Evolutionary conservation across 129 eudicot genomes (phyloP).

Genomic region (Smallanthus sonchifolius): DNA sequence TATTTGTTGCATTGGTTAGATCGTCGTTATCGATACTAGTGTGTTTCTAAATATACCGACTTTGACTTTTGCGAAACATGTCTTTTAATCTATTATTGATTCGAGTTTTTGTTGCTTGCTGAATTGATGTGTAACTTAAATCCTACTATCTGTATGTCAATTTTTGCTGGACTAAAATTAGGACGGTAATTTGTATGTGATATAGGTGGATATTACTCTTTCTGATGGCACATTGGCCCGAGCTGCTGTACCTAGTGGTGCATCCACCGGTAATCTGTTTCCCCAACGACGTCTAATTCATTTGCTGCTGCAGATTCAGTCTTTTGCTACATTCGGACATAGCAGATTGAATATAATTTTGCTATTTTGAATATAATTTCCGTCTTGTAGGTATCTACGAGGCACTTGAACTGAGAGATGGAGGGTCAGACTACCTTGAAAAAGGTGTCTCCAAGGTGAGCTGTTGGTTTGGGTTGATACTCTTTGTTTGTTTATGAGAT

Average conservation of each 20-base stretch:
- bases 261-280: constrained; percentile 82
- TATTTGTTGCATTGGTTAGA: background rate
- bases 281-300: background rate
- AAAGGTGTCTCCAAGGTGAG: constrained; percentile 93
- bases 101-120: constrained; percentile 1
- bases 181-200: background rate
- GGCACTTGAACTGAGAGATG: constrained; percentile 96
- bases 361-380: too few relatives aligned
- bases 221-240: constrained; percentile 63
- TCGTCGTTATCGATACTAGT: background rate
- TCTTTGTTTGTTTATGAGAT: constrained; percentile 1
- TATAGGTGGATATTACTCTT: constrained; percentile 69
- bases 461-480: background rate
- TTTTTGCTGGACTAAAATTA: background rate
- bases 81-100: background rate
- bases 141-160: background rate
- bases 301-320: background rate
- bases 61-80: background rate
- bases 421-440: constrained; percentile 95
- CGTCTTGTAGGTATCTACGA: constrained; percentile 66
- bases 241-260: constrained; percentile 99
- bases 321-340: background rate
- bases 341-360: too few relatives aligned
- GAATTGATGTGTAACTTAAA: background rate
- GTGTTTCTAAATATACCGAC: background rate